Conservation (phyloP, 2,329 filamentous ascomycete genomes). For the Gremmenia infestans region DNA sequence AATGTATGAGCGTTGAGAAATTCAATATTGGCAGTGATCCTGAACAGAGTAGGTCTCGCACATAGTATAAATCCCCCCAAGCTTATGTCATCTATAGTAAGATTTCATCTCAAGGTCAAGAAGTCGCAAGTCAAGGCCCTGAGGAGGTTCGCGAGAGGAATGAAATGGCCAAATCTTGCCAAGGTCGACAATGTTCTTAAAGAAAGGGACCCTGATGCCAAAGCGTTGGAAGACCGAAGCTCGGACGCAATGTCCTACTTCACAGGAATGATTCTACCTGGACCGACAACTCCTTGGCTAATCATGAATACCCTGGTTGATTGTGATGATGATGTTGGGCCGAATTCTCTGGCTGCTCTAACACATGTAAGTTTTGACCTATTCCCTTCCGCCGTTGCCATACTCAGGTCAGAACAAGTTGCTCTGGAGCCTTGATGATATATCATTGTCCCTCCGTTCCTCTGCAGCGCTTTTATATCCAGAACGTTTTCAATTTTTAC, state of each 20-base stretch:
- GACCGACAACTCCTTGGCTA: conserved; percentile 65
- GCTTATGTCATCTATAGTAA: conserved; percentile 36
- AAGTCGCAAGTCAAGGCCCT: conserved; percentile 64
- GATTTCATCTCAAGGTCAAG: conserved; percentile 60
- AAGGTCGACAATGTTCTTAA: conserved; percentile 59
- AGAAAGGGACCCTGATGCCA: conserved; percentile 47
- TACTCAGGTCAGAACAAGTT: neutral
- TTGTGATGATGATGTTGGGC: conserved; percentile 63
- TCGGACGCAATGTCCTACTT: conserved; percentile 76
- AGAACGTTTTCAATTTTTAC: too few relatives aligned
- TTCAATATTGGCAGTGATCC: conserved; percentile 47
- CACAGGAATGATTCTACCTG: conserved; percentile 67
- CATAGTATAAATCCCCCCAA: conserved; percentile 24
- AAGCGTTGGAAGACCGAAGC: conserved; percentile 53
- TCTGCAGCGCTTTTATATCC: too few relatives aligned
- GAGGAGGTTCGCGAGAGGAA: conserved; percentile 61
- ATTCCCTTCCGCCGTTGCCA: neutral
- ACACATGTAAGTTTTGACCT: conserved; percentile 42
- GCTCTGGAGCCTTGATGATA: neutral
- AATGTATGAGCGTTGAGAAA: conserved; percentile 62
- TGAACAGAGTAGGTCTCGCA: conserved; percentile 41
- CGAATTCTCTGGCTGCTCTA: conserved; percentile 60
- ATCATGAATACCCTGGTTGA: conserved; percentile 77
- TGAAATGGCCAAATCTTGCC: conserved; percentile 73
- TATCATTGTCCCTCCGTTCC: neutral